Evolutionary conservation across 2,329 filamentous ascomycete species (phyloP).

Genomic region (Beauveria sp.): DNA sequence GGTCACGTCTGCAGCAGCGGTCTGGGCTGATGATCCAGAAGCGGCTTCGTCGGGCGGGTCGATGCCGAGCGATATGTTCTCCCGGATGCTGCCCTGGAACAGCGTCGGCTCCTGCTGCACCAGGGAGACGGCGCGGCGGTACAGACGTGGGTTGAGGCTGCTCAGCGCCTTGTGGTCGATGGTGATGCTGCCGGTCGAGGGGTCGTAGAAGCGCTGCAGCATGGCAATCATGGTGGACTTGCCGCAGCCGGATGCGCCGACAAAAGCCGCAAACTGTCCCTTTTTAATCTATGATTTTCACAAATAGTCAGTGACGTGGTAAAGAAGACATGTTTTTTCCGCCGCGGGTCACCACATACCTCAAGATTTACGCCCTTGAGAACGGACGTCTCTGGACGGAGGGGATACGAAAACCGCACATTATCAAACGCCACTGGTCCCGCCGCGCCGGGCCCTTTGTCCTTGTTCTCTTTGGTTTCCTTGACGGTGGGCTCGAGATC

Average conservation of each 20-base stretch:
- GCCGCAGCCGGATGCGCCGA: constrained; percentile 49
- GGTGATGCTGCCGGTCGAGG: constrained; percentile 36
- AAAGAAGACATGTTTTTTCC: constrained; percentile 15
- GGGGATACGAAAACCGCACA: constrained; percentile 58
- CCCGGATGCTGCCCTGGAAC: constrained; percentile 72
- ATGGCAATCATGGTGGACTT: constrained; percentile 55
- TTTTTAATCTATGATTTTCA: constrained; percentile 25
- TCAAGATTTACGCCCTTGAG: constrained; percentile 35
- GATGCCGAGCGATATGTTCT: constrained; percentile 61
- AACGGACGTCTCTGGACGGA: constrained; percentile 31
- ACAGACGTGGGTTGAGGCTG: constrained; percentile 39
- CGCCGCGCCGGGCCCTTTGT: constrained; percentile 27
- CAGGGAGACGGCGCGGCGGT: constrained; percentile 44
- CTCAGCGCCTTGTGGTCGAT: constrained; percentile 36
- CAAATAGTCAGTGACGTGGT: neutral
- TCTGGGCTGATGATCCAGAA: too few species aligned
- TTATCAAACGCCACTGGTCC: constrained; percentile 40
- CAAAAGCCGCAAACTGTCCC: constrained; percentile 45
- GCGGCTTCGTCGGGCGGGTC: constrained; percentile 11
- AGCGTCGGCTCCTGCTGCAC: constrained; percentile 57
- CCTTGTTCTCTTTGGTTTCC: constrained; percentile 33
- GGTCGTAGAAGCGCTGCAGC: constrained; percentile 39
- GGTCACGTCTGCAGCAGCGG: constrained; percentile 16
- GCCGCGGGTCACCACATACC: constrained; percentile 19
- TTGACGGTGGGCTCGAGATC: constrained; percentile 32